A percentile compares a stretch with the other conserved stretches of the same genome.
Conservation (phyloP, 768 basidiomycete species). For the Leucocoprinus birnbaumii region DNA sequence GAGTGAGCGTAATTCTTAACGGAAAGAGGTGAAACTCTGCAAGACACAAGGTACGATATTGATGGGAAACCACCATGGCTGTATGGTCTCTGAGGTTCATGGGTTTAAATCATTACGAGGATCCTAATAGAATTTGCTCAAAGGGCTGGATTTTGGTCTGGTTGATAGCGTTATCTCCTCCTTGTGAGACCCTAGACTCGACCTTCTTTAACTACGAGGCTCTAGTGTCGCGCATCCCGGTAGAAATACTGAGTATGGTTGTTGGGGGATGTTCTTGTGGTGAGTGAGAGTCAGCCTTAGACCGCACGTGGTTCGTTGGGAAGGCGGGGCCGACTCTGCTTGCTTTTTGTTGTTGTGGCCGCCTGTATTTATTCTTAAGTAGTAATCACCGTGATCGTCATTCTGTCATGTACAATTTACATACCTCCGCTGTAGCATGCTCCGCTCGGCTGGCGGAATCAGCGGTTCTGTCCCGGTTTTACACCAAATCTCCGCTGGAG, state of each 20-base stretch:
- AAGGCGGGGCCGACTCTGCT: background rate
- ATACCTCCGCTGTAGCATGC: background rate
- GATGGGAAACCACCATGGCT: too few species aligned
- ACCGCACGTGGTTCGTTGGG: conserved; percentile 3
- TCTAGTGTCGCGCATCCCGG: background rate
- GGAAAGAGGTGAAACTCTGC: conserved; percentile 5
- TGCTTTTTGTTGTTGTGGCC: background rate
- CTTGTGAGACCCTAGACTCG: too few species aligned
- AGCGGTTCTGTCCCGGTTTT: background rate
- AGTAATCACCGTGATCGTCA: background rate
- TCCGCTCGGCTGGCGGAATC: background rate
- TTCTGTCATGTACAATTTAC: too few species aligned
- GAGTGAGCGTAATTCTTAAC: too few species aligned
- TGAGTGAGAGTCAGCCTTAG: background rate
- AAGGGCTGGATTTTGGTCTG: conserved; percentile 4
- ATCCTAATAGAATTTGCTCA: too few species aligned
- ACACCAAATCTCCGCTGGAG: too few species aligned
- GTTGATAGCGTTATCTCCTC: background rate
- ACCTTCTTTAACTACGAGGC: too few species aligned
- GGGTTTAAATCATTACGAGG: too few species aligned
- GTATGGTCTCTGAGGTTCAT: too few species aligned
- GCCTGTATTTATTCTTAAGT: background rate
- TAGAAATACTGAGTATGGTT: conserved; percentile 1
- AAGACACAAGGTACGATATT: background rate
- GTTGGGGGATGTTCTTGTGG: conserved; percentile 1